Conservation (phyloP, 2,329 filamentous ascomycete species). For the Ilyonectria mors-panacis region DNA sequence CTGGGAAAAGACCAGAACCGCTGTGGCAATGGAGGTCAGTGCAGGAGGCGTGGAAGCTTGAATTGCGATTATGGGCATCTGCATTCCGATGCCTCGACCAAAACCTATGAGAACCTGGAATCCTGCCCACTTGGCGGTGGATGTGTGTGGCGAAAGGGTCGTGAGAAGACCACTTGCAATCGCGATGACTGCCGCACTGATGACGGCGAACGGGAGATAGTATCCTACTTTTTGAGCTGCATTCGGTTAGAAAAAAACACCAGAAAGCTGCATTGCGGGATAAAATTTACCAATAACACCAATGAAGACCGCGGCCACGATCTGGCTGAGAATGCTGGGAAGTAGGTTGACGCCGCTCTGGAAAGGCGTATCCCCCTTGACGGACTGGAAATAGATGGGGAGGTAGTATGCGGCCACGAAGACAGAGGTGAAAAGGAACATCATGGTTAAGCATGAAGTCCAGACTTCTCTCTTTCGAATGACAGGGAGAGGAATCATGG, state of each 20-base stretch:
- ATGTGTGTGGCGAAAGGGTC: slow-evolving; percentile 55
- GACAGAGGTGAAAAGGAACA: slow-evolving; percentile 60
- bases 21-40: slow-evolving; percentile 47
- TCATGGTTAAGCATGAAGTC: slow-evolving; percentile 57
- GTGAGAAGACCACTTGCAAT: slow-evolving; percentile 59
- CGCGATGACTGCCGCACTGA: slow-evolving; percentile 50
- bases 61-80: slow-evolving; percentile 56
- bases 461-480: slow-evolving; percentile 60
- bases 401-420: slow-evolving; percentile 64
- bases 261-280: neutral
- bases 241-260: neutral
- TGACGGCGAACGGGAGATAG: slow-evolving; percentile 60
- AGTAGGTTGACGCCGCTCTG: slow-evolving; percentile 49
- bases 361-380: slow-evolving; percentile 54
- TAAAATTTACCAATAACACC: slow-evolving; percentile 41
- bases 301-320: slow-evolving; percentile 42
- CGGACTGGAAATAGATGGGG: slow-evolving; percentile 67
- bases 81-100: slow-evolving; percentile 60
- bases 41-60: slow-evolving; percentile 47
- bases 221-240: slow-evolving; percentile 55
- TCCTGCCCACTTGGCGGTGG: slow-evolving; percentile 58
- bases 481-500: slow-evolving; percentile 65
- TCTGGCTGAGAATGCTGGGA: slow-evolving; percentile 47
- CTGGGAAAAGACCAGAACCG: slow-evolving; percentile 45
- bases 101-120: slow-evolving; percentile 60